Conservation (phyloP, 192 early-diverging fungal species). For the Coemansia biformis region DNA sequence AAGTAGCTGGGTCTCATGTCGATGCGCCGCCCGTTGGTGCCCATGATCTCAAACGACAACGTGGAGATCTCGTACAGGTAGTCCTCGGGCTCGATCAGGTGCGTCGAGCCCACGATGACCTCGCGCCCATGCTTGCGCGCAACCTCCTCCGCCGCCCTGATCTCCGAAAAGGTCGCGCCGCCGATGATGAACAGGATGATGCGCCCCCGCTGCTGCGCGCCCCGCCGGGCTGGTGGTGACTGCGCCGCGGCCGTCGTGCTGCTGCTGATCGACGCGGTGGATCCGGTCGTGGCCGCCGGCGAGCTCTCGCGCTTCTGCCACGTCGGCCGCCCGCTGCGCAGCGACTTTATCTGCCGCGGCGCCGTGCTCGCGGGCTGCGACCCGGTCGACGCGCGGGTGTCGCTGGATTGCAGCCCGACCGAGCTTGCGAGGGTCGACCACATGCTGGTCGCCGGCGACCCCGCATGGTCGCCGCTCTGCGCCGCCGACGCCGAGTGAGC, state of each 20-base stretch:
- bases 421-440: slow-evolving; percentile 45
- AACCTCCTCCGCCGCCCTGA: slow-evolving; percentile 48
- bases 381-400: slow-evolving; percentile 22
- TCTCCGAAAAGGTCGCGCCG: slow-evolving; percentile 43
- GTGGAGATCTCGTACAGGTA: slow-evolving; percentile 43
- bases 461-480: slow-evolving; percentile 19
- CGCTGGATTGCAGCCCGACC: slow-evolving; percentile 25
- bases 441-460: slow-evolving; percentile 42
- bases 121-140: slow-evolving; percentile 41
- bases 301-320: slow-evolving; percentile 52
- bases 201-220: slow-evolving; percentile 18
- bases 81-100: slow-evolving; percentile 39
- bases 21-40: slow-evolving; percentile 19
- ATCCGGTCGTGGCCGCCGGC: slow-evolving; percentile 11
- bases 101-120: slow-evolving; percentile 46
- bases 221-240: too few species aligned
- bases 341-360: slow-evolving; percentile 39
- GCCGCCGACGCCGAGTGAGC: slow-evolving; percentile 20
- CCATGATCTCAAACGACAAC: slow-evolving; percentile 44
- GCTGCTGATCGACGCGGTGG: slow-evolving; percentile 11
- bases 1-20: slow-evolving; percentile 38
- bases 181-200: slow-evolving; percentile 50
- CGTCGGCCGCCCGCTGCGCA: slow-evolving; percentile 42
- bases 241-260: slow-evolving; percentile 2
- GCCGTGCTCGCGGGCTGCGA: slow-evolving; percentile 14